These are phyloP conservation scores for Fusarium tupiense DNA, from an alignment of 2,329 filamentous ascomycete genomes.

Conservation along the genomic window DNA sequence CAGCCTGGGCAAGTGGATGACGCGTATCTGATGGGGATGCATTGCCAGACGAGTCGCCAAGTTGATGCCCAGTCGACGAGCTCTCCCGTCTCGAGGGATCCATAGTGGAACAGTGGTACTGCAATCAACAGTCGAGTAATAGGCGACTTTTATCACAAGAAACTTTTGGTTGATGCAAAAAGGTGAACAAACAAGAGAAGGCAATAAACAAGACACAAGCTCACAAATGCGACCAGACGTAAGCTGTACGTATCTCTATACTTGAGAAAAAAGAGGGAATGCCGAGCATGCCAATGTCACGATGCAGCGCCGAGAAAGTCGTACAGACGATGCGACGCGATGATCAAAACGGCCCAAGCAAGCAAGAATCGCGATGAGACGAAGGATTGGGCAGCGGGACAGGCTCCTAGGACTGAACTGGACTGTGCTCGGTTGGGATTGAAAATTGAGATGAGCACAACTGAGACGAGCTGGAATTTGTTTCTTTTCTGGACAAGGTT, in stretches of 20 bases:
- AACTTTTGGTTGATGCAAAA: conserved; percentile 13
- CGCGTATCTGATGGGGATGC: conserved; percentile 63
- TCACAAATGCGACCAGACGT: conserved; percentile 8
- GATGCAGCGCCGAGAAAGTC: conserved; percentile 27
- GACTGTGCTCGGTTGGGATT: conserved; percentile 12
- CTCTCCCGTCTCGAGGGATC: conserved; percentile 52
- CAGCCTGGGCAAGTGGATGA: conserved; percentile 50
- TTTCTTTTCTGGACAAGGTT: conserved; percentile 9
- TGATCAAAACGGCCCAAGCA: conserved; percentile 28
- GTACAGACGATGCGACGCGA: conserved; percentile 22
- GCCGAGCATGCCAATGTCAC: conserved; percentile 44
- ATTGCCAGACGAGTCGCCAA: conserved; percentile 50
- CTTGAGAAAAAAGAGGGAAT: conserved; percentile 38
- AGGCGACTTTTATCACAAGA: conserved; percentile 8
- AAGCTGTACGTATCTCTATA: conserved; percentile 19
- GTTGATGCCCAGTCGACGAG: conserved; percentile 50
- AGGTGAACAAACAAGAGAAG: conserved; percentile 9
- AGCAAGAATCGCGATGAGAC: conserved; percentile 4
- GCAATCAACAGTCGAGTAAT: conserved; percentile 9
- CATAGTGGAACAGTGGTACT: conserved; percentile 49
- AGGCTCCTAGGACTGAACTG: background rate
- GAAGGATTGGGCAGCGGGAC: conserved; percentile 14
- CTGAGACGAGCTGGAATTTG: conserved; percentile 10
- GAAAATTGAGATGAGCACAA: conserved; percentile 18
- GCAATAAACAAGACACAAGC: background rate